Evolutionary conservation across 2,329 filamentous ascomycete species (phyloP).

Genomic region (Biscogniauxia mediterranea): DNA sequence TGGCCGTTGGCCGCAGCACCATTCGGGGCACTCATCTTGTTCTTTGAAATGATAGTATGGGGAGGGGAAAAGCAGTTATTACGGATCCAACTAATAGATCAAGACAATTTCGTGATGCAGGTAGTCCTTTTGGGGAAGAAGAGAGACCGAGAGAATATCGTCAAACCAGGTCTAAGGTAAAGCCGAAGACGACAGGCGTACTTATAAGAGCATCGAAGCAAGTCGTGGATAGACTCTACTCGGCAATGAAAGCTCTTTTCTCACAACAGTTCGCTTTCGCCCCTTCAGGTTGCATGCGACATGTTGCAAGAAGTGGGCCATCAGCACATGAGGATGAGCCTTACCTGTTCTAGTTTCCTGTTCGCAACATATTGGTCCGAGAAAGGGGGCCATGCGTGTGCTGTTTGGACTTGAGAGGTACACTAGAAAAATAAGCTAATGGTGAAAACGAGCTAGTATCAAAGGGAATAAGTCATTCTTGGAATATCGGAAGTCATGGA

Average conservation of each 20-base stretch:
- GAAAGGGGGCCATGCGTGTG: constrained; percentile 25
- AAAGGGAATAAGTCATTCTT: constrained; percentile 8
- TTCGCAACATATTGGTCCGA: constrained; percentile 41
- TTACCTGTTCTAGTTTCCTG: constrained; percentile 27
- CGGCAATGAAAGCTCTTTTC: background rate
- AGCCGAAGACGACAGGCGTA: constrained; percentile 19
- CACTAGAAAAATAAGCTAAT: constrained; percentile 20
- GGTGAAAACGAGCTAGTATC: constrained; percentile 10
- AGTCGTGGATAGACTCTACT: constrained; percentile 13
- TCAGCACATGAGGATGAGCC: constrained; percentile 15
- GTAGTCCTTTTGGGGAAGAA: constrained; percentile 4
- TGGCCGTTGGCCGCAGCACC: constrained; percentile 33
- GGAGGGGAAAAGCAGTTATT: background rate
- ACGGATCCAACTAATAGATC: background rate
- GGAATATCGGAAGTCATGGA: constrained; percentile 14
- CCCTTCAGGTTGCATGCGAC: constrained; percentile 22
- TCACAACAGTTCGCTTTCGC: constrained; percentile 36
- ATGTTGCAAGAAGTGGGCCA: constrained; percentile 30
- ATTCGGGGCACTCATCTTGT: constrained; percentile 36
- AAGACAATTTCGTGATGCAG: constrained; percentile 1
- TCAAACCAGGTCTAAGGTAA: constrained; percentile 10
- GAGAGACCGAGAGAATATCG: constrained; percentile 16
- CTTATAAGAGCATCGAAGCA: constrained; percentile 32
- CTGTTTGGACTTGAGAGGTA: constrained; percentile 8
- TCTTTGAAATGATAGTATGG: background rate